phyloP scores from a whole-genome alignment of 495 filamentous ascomycete genomes.

The Sphaerosporella brunnea region DNA sequence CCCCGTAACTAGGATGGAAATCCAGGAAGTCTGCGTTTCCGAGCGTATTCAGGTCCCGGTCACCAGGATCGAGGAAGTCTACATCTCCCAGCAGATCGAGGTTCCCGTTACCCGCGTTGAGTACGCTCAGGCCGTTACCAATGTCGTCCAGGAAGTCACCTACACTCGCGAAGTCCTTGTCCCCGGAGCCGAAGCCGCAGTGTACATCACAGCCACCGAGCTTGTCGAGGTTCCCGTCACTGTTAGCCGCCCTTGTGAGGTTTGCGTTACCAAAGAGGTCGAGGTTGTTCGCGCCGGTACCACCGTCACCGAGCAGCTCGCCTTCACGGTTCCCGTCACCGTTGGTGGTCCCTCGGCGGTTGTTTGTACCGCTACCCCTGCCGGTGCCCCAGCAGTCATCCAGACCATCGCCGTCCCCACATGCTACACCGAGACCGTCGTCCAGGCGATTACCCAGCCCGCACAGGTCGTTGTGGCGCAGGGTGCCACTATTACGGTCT shows the following conservation, averaged over 20 bases:
- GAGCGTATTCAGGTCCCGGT: conserved; percentile 15
- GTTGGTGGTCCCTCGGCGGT: no score
- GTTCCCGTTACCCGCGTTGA: conserved; percentile 1
- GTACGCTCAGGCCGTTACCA: neutral
- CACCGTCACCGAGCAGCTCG: neutral
- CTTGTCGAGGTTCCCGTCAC: conserved; percentile 4
- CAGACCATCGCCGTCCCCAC: conserved; percentile 10
- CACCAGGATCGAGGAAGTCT: conserved; percentile 6
- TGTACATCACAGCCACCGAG: conserved; percentile 6
- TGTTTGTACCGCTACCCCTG: conserved; percentile 9
- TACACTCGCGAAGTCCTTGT: conserved; percentile 7
- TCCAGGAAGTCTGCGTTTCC: conserved; percentile 6
- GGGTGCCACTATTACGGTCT: conserved; percentile 14
- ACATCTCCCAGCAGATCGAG: neutral
- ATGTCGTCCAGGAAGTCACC: neutral
- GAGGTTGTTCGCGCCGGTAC: conserved; percentile 11
- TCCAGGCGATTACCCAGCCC: conserved; percentile 5
- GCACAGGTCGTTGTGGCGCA: conserved; percentile 13
- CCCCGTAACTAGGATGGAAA: conserved; percentile 13
- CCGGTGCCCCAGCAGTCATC: conserved; percentile 8
- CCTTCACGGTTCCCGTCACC: conserved; percentile 8
- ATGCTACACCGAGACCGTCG: conserved; percentile 6
- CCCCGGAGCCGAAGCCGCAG: conserved; percentile 4
- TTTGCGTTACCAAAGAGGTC: conserved; percentile 10
- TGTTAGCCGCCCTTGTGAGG: neutral